Conservation (phyloP, 495 filamentous ascomycete species). For the Pseudotulostoma volvatum region DNA sequence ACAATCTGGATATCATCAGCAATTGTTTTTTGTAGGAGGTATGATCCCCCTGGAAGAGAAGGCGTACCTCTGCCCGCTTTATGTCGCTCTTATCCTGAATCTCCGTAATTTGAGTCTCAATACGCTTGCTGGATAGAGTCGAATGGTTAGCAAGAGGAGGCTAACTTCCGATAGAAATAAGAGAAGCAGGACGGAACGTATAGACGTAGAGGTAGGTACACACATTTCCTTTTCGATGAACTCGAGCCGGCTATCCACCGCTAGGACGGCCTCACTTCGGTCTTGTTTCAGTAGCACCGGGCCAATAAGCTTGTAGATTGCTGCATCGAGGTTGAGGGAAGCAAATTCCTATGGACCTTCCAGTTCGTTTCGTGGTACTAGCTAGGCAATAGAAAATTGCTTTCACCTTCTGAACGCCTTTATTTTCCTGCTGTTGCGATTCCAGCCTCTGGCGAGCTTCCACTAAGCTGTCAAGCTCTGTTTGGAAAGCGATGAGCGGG, state of each 20-base stretch:
- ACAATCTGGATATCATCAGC: conserved; percentile 18
- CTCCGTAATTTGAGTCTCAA: conserved; percentile 66
- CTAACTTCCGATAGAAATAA: conserved; percentile 2
- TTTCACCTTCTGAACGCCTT: conserved; percentile 62
- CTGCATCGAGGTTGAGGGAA: conserved; percentile 56
- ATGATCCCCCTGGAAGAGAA: background rate
- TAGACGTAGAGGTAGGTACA: conserved; percentile 9
- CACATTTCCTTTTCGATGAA: conserved; percentile 94
- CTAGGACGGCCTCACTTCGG: conserved; percentile 67
- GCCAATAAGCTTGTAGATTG: conserved; percentile 89
- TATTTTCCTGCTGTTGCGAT: conserved; percentile 84
- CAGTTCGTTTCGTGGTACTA: conserved; percentile 1
- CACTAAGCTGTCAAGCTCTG: conserved; percentile 64
- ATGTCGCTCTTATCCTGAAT: conserved; percentile 68
- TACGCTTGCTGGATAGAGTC: conserved; percentile 44
- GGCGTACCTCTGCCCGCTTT: conserved; percentile 51
- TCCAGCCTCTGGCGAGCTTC: conserved; percentile 83
- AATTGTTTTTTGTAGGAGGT: background rate
- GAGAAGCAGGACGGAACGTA: background rate
- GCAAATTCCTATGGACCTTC: conserved; percentile 55
- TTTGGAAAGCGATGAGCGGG: too few relatives aligned
- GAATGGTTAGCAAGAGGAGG: background rate
- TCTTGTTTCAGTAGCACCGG: conserved; percentile 93
- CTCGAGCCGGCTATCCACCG: conserved; percentile 75
- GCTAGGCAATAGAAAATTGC: background rate